Base-by-base conservation (phyloP, 495 filamentous ascomycete genomes). In the Penicillium crystallinum region DNA sequence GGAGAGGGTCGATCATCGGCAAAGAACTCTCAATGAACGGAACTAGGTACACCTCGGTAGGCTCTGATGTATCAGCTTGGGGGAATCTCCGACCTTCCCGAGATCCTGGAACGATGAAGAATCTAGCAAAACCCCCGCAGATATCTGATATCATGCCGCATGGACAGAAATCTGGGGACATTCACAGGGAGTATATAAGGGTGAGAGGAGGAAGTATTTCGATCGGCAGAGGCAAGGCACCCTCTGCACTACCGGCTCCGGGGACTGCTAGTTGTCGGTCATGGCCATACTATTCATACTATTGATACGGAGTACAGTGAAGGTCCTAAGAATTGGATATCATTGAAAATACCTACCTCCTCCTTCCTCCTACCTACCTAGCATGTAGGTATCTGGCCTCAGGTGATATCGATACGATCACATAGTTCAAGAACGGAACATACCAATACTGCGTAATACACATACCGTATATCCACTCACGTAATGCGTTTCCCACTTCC, bases 401-500 rank as follows among this genome's bases (percentile, higher is more conserved):
- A 12, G 23, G 17, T 29, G 25, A 4, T 4, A 8, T 4, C 29
- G 2, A 9, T 7, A 15, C 27, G 34, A 25, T 35, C 38, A 27
- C 23, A 27, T 21, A 36, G 30, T 19, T 17, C 1, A 46, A 22
- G 43, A 49, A 31, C 38, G 38, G 21, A 42, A 46, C 44, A 40
- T 56, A 57, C 47, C 47, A 14, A 46, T 57, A 60, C 60, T n/a
- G 2, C 8, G 27, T 45, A 47, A 37, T 53, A 49, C 46, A 11
- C 7, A 42, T 54, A 54, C 44, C 37, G 23, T 29, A 41, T 30
- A 25, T 19, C 19, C n/a, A 22, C 31, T 48, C 46, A 48, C 46
- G 52, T 49, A 54, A 47, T 36, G 23, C 46, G 46, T 54, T 63
- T 66, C 60, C 67, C 70, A 73, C 67, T 74, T 66, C 64, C 66